phyloP scores from a whole-genome alignment of 495 filamentous ascomycete genomes.

The Daldinia grandis region DNA sequence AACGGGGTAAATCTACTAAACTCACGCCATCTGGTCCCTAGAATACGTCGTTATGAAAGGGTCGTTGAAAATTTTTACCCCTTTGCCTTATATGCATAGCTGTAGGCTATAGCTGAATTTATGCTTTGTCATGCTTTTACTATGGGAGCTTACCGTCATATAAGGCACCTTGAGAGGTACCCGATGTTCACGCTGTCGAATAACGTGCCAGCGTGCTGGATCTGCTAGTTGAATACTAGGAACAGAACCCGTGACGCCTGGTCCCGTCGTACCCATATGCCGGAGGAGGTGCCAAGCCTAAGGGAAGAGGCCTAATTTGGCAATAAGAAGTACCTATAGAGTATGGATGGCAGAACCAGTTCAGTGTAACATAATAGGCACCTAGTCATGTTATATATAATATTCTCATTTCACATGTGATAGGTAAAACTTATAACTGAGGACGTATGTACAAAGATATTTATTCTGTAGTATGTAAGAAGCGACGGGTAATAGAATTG shows the following conservation, averaged over 20 bases:
- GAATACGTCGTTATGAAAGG: not conserved
- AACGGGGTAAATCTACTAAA: not conserved
- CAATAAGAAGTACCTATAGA: not conserved
- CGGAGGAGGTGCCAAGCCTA: not conserved
- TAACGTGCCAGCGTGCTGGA: not conserved
- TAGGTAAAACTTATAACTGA: not conserved
- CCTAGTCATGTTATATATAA: not conserved
- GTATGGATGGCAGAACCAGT: not conserved
- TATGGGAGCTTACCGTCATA: not conserved
- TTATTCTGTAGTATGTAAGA: not conserved
- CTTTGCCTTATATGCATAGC: not conserved
- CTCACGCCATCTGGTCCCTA: not conserved
- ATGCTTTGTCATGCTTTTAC: not conserved
- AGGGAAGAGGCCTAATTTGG: not conserved
- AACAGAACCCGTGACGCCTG: not conserved
- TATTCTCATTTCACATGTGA: not conserved
- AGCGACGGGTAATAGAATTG: not conserved
- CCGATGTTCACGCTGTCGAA: not conserved
- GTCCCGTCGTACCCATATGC: not conserved
- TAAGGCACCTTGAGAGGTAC: not conserved
- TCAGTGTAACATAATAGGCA: not conserved
- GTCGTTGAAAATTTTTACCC: not conserved
- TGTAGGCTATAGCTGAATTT: not conserved
- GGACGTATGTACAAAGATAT: not conserved
- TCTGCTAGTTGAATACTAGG: not conserved